Conservation (phyloP, 371 early-diverging fungal genomes). For the Lichtheimia corymbifera region DNA sequence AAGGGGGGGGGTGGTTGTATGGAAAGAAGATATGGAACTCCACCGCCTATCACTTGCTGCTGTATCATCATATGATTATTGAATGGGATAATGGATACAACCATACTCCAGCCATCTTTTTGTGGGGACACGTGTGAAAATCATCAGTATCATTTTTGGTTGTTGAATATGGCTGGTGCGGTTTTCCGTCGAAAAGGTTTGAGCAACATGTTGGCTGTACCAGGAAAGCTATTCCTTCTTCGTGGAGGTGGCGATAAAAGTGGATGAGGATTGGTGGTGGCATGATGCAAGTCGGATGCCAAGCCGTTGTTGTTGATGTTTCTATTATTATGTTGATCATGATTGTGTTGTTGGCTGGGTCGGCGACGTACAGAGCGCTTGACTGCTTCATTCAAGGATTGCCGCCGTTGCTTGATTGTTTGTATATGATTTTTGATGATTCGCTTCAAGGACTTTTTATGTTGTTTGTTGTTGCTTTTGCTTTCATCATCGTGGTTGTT, state of each 20-base stretch:
- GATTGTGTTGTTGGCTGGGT: neutral
- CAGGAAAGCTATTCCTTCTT: neutral
- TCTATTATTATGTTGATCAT: neutral
- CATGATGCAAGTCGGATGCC: neutral
- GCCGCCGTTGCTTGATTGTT: constrained; percentile 14
- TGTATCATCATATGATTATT: neutral
- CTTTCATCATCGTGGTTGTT: neutral
- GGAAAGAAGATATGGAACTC: no score
- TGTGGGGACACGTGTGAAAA: no score
- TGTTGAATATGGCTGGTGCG: constrained; percentile 11
- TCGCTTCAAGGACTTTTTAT: constrained; percentile 14
- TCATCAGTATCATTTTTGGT: neutral
- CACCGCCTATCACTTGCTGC: no score
- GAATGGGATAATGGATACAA: neutral
- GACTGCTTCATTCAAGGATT: constrained; percentile 18
- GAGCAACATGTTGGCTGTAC: neutral
- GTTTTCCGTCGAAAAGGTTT: constrained; percentile 17
- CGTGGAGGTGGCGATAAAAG: neutral
- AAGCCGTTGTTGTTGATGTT: neutral
- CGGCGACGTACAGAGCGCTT: constrained; percentile 14
- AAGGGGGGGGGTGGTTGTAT: no score
- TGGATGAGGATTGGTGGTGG: neutral
- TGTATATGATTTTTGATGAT: constrained; percentile 15
- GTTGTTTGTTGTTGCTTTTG: neutral
- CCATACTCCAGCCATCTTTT: no score